Evolutionary conservation across 495 filamentous ascomycete genomes (phyloP).

Genomic region (Monascus purpureus): DNA sequence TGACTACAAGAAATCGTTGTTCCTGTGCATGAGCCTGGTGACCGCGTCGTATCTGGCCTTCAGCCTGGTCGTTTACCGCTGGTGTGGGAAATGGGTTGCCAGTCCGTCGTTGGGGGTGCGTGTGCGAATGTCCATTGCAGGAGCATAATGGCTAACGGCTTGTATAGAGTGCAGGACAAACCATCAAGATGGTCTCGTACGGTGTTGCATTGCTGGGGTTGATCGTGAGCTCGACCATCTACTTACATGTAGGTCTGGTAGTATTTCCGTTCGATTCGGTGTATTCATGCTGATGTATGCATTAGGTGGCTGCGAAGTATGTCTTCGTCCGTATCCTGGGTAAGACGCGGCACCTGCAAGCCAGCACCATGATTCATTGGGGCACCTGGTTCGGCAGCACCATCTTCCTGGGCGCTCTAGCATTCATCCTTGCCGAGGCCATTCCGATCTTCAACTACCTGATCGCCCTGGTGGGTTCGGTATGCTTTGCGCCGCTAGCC

Average conservation of each 20-base stretch:
- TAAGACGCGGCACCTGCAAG: slow-evolving; percentile 40
- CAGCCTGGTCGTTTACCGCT: slow-evolving; percentile 47
- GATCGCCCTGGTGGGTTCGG: slow-evolving; percentile 28
- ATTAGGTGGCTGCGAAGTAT: slow-evolving; percentile 45
- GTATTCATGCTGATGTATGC: no score
- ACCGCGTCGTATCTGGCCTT: slow-evolving; percentile 46
- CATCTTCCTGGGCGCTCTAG: slow-evolving; percentile 37
- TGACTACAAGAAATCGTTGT: slow-evolving; percentile 51
- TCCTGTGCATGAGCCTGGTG: slow-evolving; percentile 45
- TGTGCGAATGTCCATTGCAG: no score
- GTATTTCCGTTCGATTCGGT: no score
- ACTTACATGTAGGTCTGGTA: slow-evolving; percentile 55
- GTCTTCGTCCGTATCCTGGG: slow-evolving; percentile 47
- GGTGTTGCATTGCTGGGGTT: slow-evolving; percentile 59
- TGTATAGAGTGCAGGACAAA: slow-evolving; percentile 35
- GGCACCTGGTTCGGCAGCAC: slow-evolving; percentile 45
- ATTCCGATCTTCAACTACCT: slow-evolving; percentile 60
- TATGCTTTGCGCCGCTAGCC: slow-evolving; percentile 26
- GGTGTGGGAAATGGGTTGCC: slow-evolving; percentile 49
- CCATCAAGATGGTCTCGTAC: slow-evolving; percentile 53
- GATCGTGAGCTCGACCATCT: slow-evolving; percentile 12
- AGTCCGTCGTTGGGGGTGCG: slow-evolving; percentile 49
- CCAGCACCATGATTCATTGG: slow-evolving; percentile 31
- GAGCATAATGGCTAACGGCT: no score
- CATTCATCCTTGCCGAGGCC: slow-evolving; percentile 52